phyloP scores from a whole-genome alignment of 2,329 filamentous ascomycete genomes.

The Annulohypoxylon truncatum region DNA sequence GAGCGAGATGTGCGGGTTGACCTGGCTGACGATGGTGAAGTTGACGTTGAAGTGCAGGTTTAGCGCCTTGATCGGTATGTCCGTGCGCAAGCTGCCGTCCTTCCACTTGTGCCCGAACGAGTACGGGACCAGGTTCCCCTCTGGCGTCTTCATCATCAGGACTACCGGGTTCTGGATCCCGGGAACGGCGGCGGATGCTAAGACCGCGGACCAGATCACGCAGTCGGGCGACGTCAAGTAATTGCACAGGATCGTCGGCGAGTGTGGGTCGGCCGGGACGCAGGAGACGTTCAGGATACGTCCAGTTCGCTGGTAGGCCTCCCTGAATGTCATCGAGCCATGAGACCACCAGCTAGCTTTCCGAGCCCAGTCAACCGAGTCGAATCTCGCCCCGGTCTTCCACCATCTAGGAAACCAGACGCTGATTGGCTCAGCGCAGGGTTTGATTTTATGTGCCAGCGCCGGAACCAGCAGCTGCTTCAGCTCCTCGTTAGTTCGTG shows the following conservation, averaged over 20 bases:
- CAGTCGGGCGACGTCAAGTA: conserved; percentile 96
- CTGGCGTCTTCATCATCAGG: conserved; percentile 85
- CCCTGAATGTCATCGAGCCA: conserved; percentile 92
- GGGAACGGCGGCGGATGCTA: conserved; percentile 94
- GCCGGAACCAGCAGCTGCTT: conserved; percentile 86
- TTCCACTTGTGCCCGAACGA: conserved; percentile 99
- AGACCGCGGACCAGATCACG: conserved; percentile 96
- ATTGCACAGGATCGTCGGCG: conserved; percentile 90
- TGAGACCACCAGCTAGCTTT: conserved; percentile 89
- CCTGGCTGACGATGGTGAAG: conserved; percentile 88
- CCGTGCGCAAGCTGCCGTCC: conserved; percentile 91
- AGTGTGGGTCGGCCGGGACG: conserved; percentile 95
- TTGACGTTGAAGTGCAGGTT: conserved; percentile 99
- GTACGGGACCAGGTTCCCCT: conserved; percentile 85
- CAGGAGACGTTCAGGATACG: conserved; percentile 96
- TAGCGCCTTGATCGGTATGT: conserved; percentile 92
- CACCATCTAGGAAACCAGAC: conserved; percentile 89
- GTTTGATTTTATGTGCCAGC: conserved; percentile 84
- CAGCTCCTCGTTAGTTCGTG: conserved; percentile 90
- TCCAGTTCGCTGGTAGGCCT: conserved; percentile 93
- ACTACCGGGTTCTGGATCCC: conserved; percentile 96
- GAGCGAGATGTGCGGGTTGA: conserved; percentile 97
- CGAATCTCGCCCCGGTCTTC: conserved; percentile 91
- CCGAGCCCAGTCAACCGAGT: conserved; percentile 90
- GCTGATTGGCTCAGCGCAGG: conserved; percentile 80